These are phyloP conservation scores for Aschersonia sp. DNA, from an alignment of 2,329 filamentous ascomycete genomes.

Conservation along the genomic window DNA sequence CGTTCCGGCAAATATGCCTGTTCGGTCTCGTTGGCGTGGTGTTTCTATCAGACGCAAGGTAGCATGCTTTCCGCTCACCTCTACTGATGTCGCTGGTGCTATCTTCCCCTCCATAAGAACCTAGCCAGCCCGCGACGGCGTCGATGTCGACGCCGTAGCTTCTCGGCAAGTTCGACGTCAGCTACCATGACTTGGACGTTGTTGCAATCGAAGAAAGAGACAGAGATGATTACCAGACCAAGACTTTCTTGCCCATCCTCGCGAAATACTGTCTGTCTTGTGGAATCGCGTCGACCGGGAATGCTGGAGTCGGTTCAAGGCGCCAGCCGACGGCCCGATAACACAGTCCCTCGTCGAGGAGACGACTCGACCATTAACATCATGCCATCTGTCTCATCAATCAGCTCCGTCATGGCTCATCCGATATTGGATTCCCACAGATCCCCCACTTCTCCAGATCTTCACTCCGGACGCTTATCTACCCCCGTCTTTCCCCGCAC, in stretches of 20 bases:
- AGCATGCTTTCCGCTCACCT: slow-evolving; percentile 24
- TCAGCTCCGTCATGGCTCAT: neutral
- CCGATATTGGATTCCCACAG: neutral
- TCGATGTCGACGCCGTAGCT: slow-evolving; percentile 62
- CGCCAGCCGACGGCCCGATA: too few relatives aligned
- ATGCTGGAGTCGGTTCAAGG: too few relatives aligned
- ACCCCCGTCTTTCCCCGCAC: neutral
- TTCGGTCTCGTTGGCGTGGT: too few relatives aligned
- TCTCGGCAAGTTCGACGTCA: too few relatives aligned
- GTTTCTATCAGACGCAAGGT: neutral
- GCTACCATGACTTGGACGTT: too few relatives aligned
- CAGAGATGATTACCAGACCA: slow-evolving; percentile 6
- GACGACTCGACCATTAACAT: too few relatives aligned
- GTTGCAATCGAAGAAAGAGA: too few relatives aligned
- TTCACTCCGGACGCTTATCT: neutral
- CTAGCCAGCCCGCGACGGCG: slow-evolving; percentile 64
- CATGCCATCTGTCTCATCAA: neutral
- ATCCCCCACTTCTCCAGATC: neutral
- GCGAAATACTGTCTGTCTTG: neutral
- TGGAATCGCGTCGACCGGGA: neutral
- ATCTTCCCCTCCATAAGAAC: slow-evolving; percentile 61
- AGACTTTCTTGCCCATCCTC: slow-evolving; percentile 21
- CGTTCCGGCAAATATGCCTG: slow-evolving; percentile 53
- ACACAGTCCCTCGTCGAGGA: too few relatives aligned
- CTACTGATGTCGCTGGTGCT: slow-evolving; percentile 58